Evolutionary conservation across 2,329 filamentous ascomycete species (phyloP), one percentile per base, ranked within the genome.

Genomic region (Fusarium sp.): DNA sequence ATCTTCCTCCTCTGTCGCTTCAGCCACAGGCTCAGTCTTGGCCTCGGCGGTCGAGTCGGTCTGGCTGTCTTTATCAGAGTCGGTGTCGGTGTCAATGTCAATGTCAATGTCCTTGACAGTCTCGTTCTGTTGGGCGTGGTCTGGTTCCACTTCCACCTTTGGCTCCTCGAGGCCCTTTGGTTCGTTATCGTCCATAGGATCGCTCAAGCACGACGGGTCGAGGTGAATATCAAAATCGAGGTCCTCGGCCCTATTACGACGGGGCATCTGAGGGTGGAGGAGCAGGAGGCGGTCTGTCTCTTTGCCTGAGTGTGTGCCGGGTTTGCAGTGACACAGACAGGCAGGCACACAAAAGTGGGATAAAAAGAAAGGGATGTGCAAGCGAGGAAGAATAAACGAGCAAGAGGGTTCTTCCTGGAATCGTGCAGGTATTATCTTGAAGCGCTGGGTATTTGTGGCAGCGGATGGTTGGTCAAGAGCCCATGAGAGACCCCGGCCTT

Each of bases 171-270:
- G 54, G 50, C 63, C 58, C 38, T 66, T 61, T 24, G 49, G 61
- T 12, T 70, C 63, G 52, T 64, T 67, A 57, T 80, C 76, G 66
- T 79, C 75, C 74, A 79, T 79, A 53, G 75, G 73, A 38, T 74
- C 74, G 68, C 72, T 78, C 51, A 78, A 42, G 66, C 79, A 82
- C 50, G 78, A 81, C 39, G 72, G 70, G 68, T 84, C 81, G 68
- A 81, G 74, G 75, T 80, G 79, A 64, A 81, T 83, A 8, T 81
- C 72, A 59, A 84, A 82, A 63, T 83, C 77, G 64, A 75, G 65
- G 58, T 80, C 76, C 52, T 70, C 65, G 44, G 59, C 66, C 59
- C 64, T 70, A 15, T 66, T 69, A 36, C 69, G 69, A 61, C 73
- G 70, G 69, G 71, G 65, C 70, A 74, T 73, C 52, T 61, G 64